Base-by-base conservation (phyloP, 1,284 basidiomycete genomes). In the Volvariella surrecta region DNA sequence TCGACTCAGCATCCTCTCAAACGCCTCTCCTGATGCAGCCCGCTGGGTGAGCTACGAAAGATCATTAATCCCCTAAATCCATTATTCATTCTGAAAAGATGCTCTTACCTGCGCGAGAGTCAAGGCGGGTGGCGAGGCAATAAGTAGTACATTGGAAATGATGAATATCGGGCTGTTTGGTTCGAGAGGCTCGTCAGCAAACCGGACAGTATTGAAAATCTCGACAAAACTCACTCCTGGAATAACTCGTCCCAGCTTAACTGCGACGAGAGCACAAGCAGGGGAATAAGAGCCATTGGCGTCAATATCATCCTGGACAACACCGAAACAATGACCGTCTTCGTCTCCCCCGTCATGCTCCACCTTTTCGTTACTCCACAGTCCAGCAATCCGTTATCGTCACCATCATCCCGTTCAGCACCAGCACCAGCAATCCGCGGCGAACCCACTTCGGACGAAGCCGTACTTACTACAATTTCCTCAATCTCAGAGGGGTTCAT, bases 1-100 rank as follows among this genome's bases (percentile, higher is more conserved):
- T 19, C 79, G 68, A 48, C 79, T 84, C 56, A 97, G 89, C 40
- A 97, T 73, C 4, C 89, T 71, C 62, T 97, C 93, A 57, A 97
- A 95, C 0, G 89, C 84, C 55, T 91, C 88, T 8, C 89, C 89
- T 1, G 82, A 84, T 2, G 81, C 87, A 3, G 87, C 87, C 20
- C 10, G 4, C 63, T 90, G 87, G 1, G 90, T 92, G 56, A 95
- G 91, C 71, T 94, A 63, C 24, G 11, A 28, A 28, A 37, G 3
- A 28, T 45, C 30, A 11, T 28, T 11, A 28, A 11, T 28, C 6
- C 11, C 6, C 24, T 28, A 11, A 28, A 11, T 6, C 11, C 24
- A 28, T 11, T 11, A 6, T 28, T 28, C 11, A 28, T n/a, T n/a
- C n/a, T n/a, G n/a, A n/a, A 28, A 28, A 11, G 24, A 11, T 28